Percentiles rank a stretch among this genome's conserved stretches.
Conservation (phyloP, 2,329 filamentous ascomycete species). For the Penicillium vulpinum region DNA sequence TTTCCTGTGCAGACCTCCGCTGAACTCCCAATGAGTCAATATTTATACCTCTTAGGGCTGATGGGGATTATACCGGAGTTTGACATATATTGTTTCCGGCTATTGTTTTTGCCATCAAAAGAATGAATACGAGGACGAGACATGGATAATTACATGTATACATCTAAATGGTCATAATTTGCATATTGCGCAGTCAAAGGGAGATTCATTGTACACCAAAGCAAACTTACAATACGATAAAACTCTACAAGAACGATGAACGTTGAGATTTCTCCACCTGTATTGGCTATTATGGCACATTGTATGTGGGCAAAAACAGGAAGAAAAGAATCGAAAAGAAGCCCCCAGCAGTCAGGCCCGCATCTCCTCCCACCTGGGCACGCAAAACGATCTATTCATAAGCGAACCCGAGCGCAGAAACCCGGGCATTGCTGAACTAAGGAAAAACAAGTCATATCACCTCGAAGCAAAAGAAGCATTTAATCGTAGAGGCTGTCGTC, state of each 20-base stretch:
- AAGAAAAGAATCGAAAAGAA: constrained; percentile 23
- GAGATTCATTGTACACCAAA: background rate
- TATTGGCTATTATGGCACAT: constrained; percentile 32
- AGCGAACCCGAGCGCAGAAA: constrained; percentile 17
- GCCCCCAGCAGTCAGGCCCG: constrained; percentile 19
- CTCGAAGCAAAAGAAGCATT: constrained; percentile 34
- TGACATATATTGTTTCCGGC: background rate
- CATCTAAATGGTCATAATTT: background rate
- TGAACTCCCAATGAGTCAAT: background rate
- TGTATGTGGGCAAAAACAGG: constrained; percentile 24
- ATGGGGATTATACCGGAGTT: too few relatives aligned
- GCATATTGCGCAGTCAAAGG: background rate
- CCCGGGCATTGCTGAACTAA: constrained; percentile 15
- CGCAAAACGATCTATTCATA: constrained; percentile 21
- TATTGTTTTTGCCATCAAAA: background rate
- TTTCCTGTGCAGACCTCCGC: background rate
- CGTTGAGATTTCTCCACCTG: constrained; percentile 19
- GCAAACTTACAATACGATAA: background rate
- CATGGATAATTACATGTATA: too few relatives aligned
- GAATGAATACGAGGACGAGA: background rate
- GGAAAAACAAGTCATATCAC: constrained; percentile 22
- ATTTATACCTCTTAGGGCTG: too few relatives aligned
- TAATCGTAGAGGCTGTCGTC: constrained; percentile 98
- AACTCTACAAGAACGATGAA: constrained; percentile 6
- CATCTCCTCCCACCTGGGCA: constrained; percentile 20